Percentiles rank a stretch among this genome's conserved stretches.
Evolutionary conservation across 1,284 basidiomycete genomes (phyloP).

Genomic region (Chalciporus piperatoides): DNA sequence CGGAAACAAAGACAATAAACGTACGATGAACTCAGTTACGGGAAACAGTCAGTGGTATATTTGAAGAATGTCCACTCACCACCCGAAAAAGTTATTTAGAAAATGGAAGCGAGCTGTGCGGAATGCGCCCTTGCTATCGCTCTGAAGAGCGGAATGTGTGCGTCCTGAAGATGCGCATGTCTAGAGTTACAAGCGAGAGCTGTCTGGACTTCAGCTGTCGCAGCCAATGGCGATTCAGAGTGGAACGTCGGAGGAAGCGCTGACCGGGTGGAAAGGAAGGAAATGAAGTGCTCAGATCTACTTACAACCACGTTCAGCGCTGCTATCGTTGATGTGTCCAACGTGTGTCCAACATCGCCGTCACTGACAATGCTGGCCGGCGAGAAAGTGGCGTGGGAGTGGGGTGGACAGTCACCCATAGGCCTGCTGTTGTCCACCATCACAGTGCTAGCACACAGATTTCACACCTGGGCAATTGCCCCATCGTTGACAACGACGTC

Average conservation of each 20-base stretch:
- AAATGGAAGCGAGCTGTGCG: not conserved
- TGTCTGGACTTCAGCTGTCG: not conserved
- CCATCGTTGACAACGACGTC: constrained; percentile 14
- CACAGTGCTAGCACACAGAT: constrained; percentile 3
- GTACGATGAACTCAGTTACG: constrained; percentile 1
- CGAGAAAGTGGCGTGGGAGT: constrained; percentile 24
- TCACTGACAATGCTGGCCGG: not conserved
- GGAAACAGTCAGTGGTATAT: constrained; percentile 6
- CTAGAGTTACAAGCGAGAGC: not conserved
- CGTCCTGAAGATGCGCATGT: not conserved
- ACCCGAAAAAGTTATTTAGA: not conserved
- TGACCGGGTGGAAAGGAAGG: not conserved
- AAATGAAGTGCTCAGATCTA: not conserved
- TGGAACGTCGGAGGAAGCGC: not conserved
- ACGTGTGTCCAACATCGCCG: no score
- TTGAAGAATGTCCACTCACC: constrained; percentile 2
- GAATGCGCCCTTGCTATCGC: not conserved
- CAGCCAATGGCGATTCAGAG: not conserved
- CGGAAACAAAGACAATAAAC: constrained; percentile 6
- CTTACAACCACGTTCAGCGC: not conserved
- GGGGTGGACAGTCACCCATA: not conserved
- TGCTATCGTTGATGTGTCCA: not conserved
- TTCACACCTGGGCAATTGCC: constrained; percentile 12
- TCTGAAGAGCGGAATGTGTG: not conserved
- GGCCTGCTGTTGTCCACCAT: constrained; percentile 12